Evolutionary conservation across 2,329 filamentous ascomycete genomes (phyloP).

Genomic region (Dactylellina leptospora): DNA sequence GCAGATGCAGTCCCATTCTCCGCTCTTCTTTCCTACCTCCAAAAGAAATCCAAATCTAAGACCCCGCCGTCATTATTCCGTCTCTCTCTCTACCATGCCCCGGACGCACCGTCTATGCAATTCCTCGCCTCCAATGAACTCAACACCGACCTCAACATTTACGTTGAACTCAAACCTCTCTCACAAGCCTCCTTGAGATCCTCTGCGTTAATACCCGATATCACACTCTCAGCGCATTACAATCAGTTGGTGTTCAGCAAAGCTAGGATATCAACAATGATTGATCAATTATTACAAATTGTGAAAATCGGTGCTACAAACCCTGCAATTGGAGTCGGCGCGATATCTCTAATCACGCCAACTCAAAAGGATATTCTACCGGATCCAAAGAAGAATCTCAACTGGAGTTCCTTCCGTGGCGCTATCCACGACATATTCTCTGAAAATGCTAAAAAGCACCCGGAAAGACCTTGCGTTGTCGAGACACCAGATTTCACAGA

Average conservation of each 20-base stretch:
- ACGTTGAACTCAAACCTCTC: conserved; percentile 54
- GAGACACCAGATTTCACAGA: conserved; percentile 68
- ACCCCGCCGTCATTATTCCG: conserved; percentile 62
- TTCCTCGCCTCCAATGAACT: conserved; percentile 56
- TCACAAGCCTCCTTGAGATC: conserved; percentile 54
- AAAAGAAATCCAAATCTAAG: conserved; percentile 61
- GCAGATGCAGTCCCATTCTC: conserved; percentile 62
- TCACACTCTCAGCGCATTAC: conserved; percentile 62
- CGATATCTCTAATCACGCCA: conserved; percentile 61
- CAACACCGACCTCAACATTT: conserved; percentile 56
- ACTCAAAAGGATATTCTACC: conserved; percentile 62
- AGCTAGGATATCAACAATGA: conserved; percentile 61
- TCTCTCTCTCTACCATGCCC: conserved; percentile 64
- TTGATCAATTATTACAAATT: conserved; percentile 62
- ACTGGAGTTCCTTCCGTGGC: conserved; percentile 72
- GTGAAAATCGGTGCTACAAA: conserved; percentile 61
- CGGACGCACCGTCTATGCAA: conserved; percentile 57
- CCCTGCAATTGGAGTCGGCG: conserved; percentile 61
- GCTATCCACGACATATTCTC: conserved; percentile 77
- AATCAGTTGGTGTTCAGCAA: conserved; percentile 64
- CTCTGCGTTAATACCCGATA: conserved; percentile 59
- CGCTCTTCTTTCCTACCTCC: conserved; percentile 61
- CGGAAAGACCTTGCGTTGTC: conserved; percentile 73
- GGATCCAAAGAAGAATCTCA: conserved; percentile 73
- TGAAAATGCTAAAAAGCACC: conserved; percentile 72